These are phyloP conservation scores for Arachnomyces sp. DNA, from an alignment of 2,329 filamentous ascomycete species.

Conservation along the genomic window DNA sequence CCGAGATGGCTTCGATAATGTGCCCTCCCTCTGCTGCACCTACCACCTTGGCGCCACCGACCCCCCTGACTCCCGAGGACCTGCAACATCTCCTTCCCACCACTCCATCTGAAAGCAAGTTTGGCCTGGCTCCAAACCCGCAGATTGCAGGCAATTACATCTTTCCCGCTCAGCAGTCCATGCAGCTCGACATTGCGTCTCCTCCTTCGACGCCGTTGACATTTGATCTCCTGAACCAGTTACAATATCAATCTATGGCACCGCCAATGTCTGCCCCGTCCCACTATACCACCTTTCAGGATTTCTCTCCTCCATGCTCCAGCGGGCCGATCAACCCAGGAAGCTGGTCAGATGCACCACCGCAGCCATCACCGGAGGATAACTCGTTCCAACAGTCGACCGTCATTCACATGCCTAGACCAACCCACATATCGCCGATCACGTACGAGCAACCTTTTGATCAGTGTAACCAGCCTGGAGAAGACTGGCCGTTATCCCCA, in stretches of 20 bases:
- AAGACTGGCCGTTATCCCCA: slow-evolving; percentile 22
- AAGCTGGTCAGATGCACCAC: slow-evolving; percentile 34
- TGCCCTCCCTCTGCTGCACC: slow-evolving; percentile 27
- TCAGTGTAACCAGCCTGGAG: slow-evolving; percentile 20
- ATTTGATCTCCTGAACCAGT: slow-evolving; percentile 30
- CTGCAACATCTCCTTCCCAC: slow-evolving; percentile 34
- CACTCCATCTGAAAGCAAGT: slow-evolving; percentile 31
- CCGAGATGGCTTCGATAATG: slow-evolving; percentile 26
- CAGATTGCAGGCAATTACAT: slow-evolving; percentile 20
- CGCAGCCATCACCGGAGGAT: slow-evolving; percentile 35
- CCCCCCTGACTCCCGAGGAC: slow-evolving; percentile 37
- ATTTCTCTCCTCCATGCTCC: slow-evolving; percentile 31
- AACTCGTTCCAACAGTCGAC: slow-evolving; percentile 23
- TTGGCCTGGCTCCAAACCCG: slow-evolving; percentile 29
- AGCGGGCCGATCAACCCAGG: slow-evolving; percentile 31
- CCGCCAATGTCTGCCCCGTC: slow-evolving; percentile 38
- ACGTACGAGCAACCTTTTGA: slow-evolving; percentile 30
- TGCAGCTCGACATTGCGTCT: slow-evolving; percentile 36
- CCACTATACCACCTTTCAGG: slow-evolving; percentile 36
- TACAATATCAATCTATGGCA: slow-evolving; percentile 29
- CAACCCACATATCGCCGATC: slow-evolving; percentile 30
- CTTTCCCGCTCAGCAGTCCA: slow-evolving; percentile 32
- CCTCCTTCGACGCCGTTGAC: slow-evolving; percentile 38
- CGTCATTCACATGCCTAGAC: slow-evolving; percentile 24
- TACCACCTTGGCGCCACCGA: slow-evolving; percentile 33